Conservation (phyloP, 139 green algal genomes). For the Micractinium conductrix region DNA sequence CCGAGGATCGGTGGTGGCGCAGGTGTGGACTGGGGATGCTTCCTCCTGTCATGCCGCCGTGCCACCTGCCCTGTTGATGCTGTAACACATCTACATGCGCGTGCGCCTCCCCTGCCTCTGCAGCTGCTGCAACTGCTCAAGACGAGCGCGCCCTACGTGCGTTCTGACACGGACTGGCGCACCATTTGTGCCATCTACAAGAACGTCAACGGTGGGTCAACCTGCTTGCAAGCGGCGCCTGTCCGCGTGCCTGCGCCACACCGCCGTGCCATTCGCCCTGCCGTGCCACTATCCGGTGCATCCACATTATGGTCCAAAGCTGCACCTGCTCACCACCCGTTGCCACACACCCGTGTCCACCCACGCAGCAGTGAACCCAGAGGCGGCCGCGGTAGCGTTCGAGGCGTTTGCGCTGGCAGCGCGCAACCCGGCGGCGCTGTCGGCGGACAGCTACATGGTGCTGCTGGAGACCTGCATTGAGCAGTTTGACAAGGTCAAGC, state of each 20-base stretch:
- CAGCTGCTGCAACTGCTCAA: slow-evolving; percentile 70
- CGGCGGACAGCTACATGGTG: slow-evolving; percentile 30
- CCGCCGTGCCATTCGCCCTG: too few relatives aligned
- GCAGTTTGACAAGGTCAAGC: slow-evolving; percentile 66
- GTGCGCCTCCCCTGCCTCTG: neutral
- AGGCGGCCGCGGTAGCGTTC: slow-evolving; percentile 40
- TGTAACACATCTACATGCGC: neutral
- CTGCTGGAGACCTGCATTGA: slow-evolving; percentile 53
- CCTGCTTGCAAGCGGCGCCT: too few relatives aligned
- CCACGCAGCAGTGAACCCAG: slow-evolving; percentile 38
- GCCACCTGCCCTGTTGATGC: neutral
- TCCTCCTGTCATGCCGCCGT: neutral
- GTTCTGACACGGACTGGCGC: slow-evolving; percentile 78
- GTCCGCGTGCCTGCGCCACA: too few relatives aligned
- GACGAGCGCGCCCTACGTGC: slow-evolving; percentile 73
- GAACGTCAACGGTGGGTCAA: too few relatives aligned
- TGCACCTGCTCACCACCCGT: too few relatives aligned
- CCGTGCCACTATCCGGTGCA: too few relatives aligned
- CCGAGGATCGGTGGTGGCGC: too few relatives aligned
- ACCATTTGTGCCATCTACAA: slow-evolving; percentile 84
- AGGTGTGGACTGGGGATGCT: too few relatives aligned
- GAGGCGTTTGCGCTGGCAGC: slow-evolving; percentile 46
- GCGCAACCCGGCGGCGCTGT: slow-evolving; percentile 26
- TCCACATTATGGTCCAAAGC: too few relatives aligned
- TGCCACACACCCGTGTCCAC: neutral